Percentiles rank a stretch among this genome's conserved stretches.
phyloP scores from a whole-genome alignment of 495 filamentous ascomycete genomes.

The Podospora pseudopauciseta region DNA sequence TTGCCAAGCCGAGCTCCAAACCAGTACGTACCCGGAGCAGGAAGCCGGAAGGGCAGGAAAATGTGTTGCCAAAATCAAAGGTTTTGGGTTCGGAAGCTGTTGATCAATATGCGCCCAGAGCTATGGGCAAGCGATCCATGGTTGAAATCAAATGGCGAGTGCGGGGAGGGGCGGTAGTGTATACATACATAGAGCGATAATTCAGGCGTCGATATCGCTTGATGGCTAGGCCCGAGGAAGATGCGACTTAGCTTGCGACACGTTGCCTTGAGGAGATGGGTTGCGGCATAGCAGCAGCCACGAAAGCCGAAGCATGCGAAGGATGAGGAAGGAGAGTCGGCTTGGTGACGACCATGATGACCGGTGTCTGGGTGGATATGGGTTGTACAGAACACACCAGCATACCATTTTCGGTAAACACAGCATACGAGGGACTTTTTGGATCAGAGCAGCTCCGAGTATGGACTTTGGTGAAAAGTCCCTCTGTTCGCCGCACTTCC shows the following conservation, averaged over 20 bases:
- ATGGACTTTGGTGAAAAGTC: too few relatives aligned
- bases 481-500: not conserved
- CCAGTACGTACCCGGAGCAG: slow-evolving; percentile 1
- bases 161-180: not conserved
- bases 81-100: not conserved
- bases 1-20: not conserved
- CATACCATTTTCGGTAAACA: not conserved
- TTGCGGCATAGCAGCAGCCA: not conserved
- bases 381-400: not conserved
- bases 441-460: not conserved
- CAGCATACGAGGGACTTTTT: slow-evolving; percentile 1
- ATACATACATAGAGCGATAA: not conserved
- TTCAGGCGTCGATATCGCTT: not conserved
- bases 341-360: too few relatives aligned
- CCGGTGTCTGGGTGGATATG: not conserved
- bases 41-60: not conserved
- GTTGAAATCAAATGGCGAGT: not conserved
- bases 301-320: not conserved
- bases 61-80: not conserved
- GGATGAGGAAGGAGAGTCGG: too few relatives aligned
- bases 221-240: not conserved
- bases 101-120: not conserved
- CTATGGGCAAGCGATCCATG: not conserved
- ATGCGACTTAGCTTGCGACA: not conserved
- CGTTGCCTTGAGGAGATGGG: not conserved